Percentiles rank a stretch among this genome's conserved stretches.
Evolutionary conservation across 2,329 filamentous ascomycete species (phyloP).

Genomic region (Colletotrichum siamense): DNA sequence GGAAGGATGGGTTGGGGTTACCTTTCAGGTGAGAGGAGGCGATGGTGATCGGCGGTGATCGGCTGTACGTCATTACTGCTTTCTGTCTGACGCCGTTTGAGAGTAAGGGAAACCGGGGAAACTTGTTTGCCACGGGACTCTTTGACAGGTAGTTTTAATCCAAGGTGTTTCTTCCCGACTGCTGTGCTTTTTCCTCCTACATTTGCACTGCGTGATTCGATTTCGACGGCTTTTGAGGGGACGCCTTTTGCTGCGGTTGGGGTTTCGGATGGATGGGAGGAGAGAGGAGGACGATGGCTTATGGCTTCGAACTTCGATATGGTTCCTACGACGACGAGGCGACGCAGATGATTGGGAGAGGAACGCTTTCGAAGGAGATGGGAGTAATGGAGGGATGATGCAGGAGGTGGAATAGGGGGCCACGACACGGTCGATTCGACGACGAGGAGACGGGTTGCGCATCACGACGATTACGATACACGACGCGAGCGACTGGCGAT

Average conservation of each 20-base stretch:
- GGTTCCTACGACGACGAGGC: background rate
- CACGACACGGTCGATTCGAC: background rate
- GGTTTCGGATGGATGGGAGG: background rate
- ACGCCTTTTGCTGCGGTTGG: background rate
- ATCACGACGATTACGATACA: background rate
- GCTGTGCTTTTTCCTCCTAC: background rate
- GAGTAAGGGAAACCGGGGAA: background rate
- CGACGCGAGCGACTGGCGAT: background rate
- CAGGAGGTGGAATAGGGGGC: background rate
- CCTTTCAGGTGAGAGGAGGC: slow-evolving; percentile 9
- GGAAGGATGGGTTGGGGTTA: background rate
- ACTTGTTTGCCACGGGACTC: background rate
- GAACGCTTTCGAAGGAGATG: background rate
- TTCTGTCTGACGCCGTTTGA: background rate
- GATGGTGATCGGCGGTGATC: slow-evolving; percentile 22
- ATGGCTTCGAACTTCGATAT: background rate
- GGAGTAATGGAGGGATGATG: background rate
- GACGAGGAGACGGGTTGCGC: background rate
- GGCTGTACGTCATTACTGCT: slow-evolving; percentile 5
- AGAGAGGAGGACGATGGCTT: background rate
- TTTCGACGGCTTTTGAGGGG: background rate
- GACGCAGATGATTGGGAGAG: background rate
- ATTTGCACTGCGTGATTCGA: background rate
- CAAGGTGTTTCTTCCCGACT: background rate
- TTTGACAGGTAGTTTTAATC: background rate